Evolutionary conservation across 352 stramenopile genomes (phyloP).

Genomic region (Pythium pyrilobum): DNA sequence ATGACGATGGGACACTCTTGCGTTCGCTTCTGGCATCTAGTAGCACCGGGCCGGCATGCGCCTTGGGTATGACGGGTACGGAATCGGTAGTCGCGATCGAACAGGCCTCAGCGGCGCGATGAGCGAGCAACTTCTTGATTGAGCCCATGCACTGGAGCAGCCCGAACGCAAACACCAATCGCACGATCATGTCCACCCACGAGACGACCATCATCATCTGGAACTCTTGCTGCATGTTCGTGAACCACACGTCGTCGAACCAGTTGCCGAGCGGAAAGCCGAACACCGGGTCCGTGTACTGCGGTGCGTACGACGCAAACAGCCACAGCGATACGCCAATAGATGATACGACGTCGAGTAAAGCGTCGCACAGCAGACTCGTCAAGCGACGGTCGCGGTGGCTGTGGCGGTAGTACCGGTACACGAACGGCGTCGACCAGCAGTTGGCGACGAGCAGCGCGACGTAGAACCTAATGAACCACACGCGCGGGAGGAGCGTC

Average conservation of each 20-base stretch:
- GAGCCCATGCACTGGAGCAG: constrained; percentile 1
- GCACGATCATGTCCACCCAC: constrained; percentile 1
- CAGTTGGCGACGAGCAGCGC: neutral
- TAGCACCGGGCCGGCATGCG: no score
- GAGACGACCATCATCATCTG: constrained; percentile 6
- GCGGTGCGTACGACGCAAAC: neutral
- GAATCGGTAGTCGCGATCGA: no score
- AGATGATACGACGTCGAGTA: constrained; percentile 4
- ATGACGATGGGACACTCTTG: no score
- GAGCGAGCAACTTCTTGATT: constrained; percentile 4
- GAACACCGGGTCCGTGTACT: neutral
- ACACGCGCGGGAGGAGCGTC: neutral
- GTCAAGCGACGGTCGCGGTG: neutral
- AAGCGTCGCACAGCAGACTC: neutral
- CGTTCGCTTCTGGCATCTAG: neutral
- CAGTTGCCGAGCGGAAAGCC: neutral
- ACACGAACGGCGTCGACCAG: neutral
- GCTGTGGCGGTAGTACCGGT: neutral
- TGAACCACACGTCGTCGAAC: constrained; percentile 1
- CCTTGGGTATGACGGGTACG: no score
- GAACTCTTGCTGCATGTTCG: constrained; percentile 2
- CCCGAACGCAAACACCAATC: neutral
- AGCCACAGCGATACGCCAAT: constrained; percentile 3
- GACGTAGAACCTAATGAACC: neutral
- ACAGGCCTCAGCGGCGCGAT: neutral